These are phyloP conservation scores for Trichoderma endophyticum DNA, from an alignment of 2,329 filamentous ascomycete genomes.

Conservation along the genomic window DNA sequence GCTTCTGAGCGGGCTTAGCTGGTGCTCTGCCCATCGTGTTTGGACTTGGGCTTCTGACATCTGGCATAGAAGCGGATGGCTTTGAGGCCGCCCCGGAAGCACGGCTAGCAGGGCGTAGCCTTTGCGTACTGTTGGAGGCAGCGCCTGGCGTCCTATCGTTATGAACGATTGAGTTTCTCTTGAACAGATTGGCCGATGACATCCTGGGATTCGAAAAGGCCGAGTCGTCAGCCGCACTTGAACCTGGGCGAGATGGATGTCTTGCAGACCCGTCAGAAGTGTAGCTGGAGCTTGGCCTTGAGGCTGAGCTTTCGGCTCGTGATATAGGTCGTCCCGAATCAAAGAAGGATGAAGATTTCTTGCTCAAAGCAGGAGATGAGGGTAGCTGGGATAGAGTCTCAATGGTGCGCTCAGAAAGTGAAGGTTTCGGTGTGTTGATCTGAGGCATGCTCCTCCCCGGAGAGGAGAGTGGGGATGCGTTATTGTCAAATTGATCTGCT, in stretches of 20 bases:
- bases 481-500: conserved; percentile 22
- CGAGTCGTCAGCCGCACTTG: conserved; percentile 47
- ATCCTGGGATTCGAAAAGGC: conserved; percentile 39
- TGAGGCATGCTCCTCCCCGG: conserved; percentile 22
- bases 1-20: conserved; percentile 42
- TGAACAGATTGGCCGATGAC: conserved; percentile 43
- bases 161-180: conserved; percentile 41
- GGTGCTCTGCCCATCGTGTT: conserved; percentile 34
- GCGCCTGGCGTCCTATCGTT: conserved; percentile 31
- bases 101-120: conserved; percentile 26
- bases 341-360: conserved; percentile 70
- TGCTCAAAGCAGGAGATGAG: conserved; percentile 68
- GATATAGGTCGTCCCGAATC: conserved; percentile 57
- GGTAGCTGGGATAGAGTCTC: conserved; percentile 78
- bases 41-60: conserved; percentile 38
- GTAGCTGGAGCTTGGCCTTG: conserved; percentile 57
- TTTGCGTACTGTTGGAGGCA: conserved; percentile 25
- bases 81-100: conserved; percentile 24
- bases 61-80: conserved; percentile 27
- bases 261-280: conserved; percentile 58
- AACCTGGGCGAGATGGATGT: conserved; percentile 52
- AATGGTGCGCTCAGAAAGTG: conserved; percentile 78
- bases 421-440: conserved; percentile 43
- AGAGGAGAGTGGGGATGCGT: conserved; percentile 11
- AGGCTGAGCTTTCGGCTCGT: conserved; percentile 43